A percentile compares a stretch with the other conserved stretches of the same genome.
Evolutionary conservation across 768 basidiomycete genomes (phyloP).

Genomic region (Sporobolomyces roseus): DNA sequence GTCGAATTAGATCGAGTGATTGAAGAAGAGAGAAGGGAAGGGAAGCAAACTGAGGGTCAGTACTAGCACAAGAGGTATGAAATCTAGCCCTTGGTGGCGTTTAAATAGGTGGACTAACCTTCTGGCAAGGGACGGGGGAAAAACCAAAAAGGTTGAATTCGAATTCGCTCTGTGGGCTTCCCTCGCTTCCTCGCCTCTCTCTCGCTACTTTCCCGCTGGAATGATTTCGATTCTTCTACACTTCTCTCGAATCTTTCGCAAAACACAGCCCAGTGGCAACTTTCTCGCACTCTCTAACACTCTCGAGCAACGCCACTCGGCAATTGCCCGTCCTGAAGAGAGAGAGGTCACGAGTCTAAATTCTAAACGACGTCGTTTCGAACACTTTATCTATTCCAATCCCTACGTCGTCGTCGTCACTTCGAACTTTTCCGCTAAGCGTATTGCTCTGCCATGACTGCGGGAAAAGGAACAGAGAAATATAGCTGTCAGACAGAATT

Average conservation of each 20-base stretch:
- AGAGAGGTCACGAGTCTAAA: too few relatives aligned
- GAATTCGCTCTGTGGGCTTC: too few relatives aligned
- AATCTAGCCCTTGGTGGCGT: neutral
- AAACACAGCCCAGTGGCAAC: too few relatives aligned
- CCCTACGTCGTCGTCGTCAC: too few relatives aligned
- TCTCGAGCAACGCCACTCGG: too few relatives aligned
- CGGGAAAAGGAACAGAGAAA: neutral
- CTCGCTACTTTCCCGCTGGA: too few relatives aligned
- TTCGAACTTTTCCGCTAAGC: too few relatives aligned
- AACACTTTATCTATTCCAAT: neutral
- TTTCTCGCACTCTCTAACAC: too few relatives aligned
- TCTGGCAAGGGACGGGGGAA: conserved; percentile 18
- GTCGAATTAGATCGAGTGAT: neutral
- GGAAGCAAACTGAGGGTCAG: neutral
- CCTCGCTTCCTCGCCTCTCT: too few relatives aligned
- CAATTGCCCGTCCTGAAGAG: too few relatives aligned
- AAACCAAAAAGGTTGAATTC: too few relatives aligned
- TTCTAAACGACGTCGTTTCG: neutral
- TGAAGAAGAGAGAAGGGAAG: neutral
- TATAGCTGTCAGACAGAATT: neutral
- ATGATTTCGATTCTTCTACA: neutral
- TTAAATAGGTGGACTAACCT: conserved; percentile 1
- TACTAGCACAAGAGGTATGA: neutral
- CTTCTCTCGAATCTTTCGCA: too few relatives aligned
- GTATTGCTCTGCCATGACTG: conserved; percentile 43